Evolutionary conservation across 805 yeast genomes (phyloP), one percentile per base, ranked within the genome.

Genomic region (Lipomyces yamadae): DNA sequence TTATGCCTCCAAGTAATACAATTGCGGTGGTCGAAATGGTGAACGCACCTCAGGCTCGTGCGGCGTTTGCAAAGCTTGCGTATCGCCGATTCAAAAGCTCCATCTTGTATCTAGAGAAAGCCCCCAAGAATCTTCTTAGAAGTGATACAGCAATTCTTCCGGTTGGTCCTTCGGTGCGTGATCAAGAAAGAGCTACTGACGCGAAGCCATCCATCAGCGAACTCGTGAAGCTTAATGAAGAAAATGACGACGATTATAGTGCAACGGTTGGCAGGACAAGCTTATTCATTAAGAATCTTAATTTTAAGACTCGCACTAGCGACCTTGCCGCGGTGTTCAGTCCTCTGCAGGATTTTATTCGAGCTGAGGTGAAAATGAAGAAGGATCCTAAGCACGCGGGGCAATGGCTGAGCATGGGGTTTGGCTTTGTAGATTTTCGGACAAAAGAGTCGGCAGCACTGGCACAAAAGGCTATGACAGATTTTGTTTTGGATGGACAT

Each of bases 1-100:
- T 95, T 69, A 90, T 95, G 92, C 99, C 99, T 15, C 97, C 97
- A 4, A 90, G 96, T 4, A 98, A 98, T 8, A 92, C 97, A 0
- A 92, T 95, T 73, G 98, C 98, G 11, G 90, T 95, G 75, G 88
- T 95, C 8, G 97, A 94, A 78, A 93, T 88, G 78, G 83, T 92
- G 73, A 94, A 90, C 76, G 79, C 87, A 2, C 89, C 96, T 13
- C 82, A 89, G 56, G 98, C 96, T 1, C 87, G 98, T 78, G 83
- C 91, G 2, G 98, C 98, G 0, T 95, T 95, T 76, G 82, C 90
- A 35, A 92, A 91, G 74, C 81, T 95, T 56, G 90, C 98, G 24
- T 95, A 88, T 77, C 87, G 94, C 76, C 84, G 98, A 74, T 86
- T 94, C 75, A 93, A 93, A 69, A 92, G 90, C 74, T 87, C 95